Evolutionary conservation across 208 protist species (phyloP), one percentile per base, ranked within the genome.

Genomic region (Leishmania tropica): DNA sequence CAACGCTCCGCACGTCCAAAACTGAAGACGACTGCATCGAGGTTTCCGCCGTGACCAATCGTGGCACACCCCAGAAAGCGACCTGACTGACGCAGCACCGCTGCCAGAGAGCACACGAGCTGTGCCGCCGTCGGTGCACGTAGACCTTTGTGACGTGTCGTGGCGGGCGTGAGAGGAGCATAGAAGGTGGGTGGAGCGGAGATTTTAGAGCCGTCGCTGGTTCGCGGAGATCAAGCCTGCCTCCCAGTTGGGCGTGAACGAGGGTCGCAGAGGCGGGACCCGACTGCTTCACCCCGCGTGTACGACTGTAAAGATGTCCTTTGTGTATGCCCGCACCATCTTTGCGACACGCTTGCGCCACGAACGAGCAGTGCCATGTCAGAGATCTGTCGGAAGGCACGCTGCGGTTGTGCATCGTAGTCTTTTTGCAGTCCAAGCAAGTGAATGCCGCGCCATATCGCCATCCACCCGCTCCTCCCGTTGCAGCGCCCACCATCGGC

Each of bases 21-120:
- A 17, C 84, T 67, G 70, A 85, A 72, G 40, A 73, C 51, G 5
- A 45, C 80, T 8, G 76, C 75, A 68, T 81, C 65, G 35, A 84
- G 54, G 1, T 75, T 13, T 68, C 62, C 5, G 67, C n/a, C n/a
- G n/a, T n/a, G n/a, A n/a, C n/a, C n/a, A n/a, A n/a, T n/a, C n/a
- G n/a, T n/a, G n/a, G n/a, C n/a, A n/a, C n/a, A n/a, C n/a, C n/a
- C n/a, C 45, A 65, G 75, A 53, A 45, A 35, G 40, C 45, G 47
- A 17, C 31, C 28, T 1, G 51, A 60, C 3, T 10, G n/a, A 45
- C 35, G 48, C 21, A 83, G n/a, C 74, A 76, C n/a, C n/a, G n/a
- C n/a, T n/a, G n/a, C n/a, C n/a, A n/a, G n/a, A n/a, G n/a, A 15
- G 45, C 45, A 47, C 0, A 2, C 56, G 8, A n/a, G 56, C 56